phyloP scores from a whole-genome alignment of 768 basidiomycete genomes.

The Pleurotus tuoliensis region DNA sequence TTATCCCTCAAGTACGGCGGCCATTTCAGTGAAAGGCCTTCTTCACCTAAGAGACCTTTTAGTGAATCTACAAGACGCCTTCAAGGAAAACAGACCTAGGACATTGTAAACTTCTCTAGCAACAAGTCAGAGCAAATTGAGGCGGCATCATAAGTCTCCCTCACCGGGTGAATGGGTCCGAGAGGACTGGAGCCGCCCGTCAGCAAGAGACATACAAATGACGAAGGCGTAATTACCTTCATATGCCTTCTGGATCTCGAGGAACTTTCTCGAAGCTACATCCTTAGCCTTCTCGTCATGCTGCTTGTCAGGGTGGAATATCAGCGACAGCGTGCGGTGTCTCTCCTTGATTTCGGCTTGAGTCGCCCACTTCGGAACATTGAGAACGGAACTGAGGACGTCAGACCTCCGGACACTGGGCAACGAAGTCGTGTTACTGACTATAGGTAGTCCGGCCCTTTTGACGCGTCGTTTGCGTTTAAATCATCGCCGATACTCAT shows the following conservation, averaged over 20 bases:
- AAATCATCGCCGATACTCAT: not conserved
- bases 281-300: constrained; percentile 49
- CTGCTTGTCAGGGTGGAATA: constrained; percentile 87
- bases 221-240: constrained; percentile 46
- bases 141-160: constrained; percentile 13
- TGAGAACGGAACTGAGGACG: constrained; percentile 4
- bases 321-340: constrained; percentile 66
- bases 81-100: constrained; percentile 42
- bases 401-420: not conserved
- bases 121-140: not conserved
- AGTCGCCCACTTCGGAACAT: constrained; percentile 6
- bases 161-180: constrained; percentile 68
- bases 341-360: constrained; percentile 62
- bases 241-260: constrained; percentile 80
- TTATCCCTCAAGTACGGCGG: constrained; percentile 39
- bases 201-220: constrained; percentile 1
- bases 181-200: constrained; percentile 46
- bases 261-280: constrained; percentile 63
- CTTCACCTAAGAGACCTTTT: constrained; percentile 20
- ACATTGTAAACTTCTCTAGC: constrained; percentile 70
- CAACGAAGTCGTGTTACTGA: not conserved
- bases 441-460: constrained; percentile 1
- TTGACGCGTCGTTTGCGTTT: not conserved
- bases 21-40: constrained; percentile 40
- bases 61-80: not conserved